A percentile compares a stretch with the other conserved stretches of the same genome.
Evolutionary conservation across 441 rosid species (phyloP).

Genomic region (Bocquillonia castaneifolia): DNA sequence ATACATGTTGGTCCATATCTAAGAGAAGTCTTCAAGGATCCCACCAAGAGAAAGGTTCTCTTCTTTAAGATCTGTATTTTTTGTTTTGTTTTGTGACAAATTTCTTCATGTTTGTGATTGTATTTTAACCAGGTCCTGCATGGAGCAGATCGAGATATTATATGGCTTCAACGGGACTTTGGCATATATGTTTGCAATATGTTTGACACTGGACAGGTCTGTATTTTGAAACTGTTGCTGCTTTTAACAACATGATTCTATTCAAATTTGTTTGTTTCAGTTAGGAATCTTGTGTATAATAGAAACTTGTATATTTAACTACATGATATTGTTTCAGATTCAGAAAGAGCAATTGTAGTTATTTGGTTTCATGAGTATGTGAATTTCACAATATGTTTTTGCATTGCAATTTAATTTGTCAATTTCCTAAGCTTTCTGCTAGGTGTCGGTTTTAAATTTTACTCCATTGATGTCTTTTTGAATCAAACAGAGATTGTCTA

Average conservation of each 20-base stretch:
- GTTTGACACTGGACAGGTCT: constrained; percentile 98
- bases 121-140: constrained; percentile 72
- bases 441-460: neutral
- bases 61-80: constrained; percentile 9
- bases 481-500: neutral
- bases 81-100: constrained; percentile 1
- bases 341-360: neutral
- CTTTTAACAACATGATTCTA: constrained; percentile 13
- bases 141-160: constrained; percentile 93
- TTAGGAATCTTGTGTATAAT: neutral
- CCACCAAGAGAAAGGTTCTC: constrained; percentile 76
- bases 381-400: neutral
- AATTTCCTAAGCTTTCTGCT: neutral
- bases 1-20: constrained; percentile 76
- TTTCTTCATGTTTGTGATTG: constrained; percentile 28
- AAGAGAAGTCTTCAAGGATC: constrained; percentile 85
- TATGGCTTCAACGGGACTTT: constrained; percentile 95
- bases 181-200: constrained; percentile 92
- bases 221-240: constrained; percentile 11
- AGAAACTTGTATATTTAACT: neutral
- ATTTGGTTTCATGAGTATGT: neutral
- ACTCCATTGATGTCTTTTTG: neutral
- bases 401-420: neutral
- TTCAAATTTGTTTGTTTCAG: neutral
- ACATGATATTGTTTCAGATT: neutral